These are phyloP conservation scores for Cenchrus purpureus DNA, from an alignment of 176 grass and related monocot genomes.

Conservation along the genomic window DNA sequence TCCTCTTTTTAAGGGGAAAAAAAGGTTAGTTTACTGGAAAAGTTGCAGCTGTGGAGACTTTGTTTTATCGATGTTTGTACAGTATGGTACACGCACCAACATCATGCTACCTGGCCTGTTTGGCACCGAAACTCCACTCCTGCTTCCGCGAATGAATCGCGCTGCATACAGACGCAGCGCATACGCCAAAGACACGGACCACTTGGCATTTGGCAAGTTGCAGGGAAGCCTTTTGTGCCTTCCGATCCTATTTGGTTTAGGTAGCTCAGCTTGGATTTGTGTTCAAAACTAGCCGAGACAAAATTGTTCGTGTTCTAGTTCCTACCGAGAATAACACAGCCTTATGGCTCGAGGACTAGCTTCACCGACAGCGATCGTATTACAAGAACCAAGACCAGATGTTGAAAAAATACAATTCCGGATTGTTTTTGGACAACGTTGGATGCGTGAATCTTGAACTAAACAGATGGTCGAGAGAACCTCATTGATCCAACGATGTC, in stretches of 20 bases:
- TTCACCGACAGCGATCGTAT: neutral
- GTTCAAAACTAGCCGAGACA: neutral
- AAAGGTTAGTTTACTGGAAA: conserved; percentile 26
- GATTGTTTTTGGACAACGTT: neutral
- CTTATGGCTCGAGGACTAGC: neutral
- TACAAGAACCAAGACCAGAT: neutral
- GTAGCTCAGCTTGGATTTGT: neutral
- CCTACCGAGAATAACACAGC: neutral
- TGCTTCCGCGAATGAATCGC: conserved; percentile 20
- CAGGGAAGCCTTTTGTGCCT: neutral
- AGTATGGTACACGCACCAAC: conserved; percentile 37
- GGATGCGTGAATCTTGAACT: neutral
- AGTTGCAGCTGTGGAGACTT: conserved; percentile 29
- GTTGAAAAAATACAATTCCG: neutral
- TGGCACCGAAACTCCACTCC: conserved; percentile 14
- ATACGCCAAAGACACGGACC: neutral
- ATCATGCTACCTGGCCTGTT: conserved; percentile 18
- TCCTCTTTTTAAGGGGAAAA: neutral
- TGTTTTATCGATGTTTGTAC: conserved; percentile 39
- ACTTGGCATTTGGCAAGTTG: neutral
- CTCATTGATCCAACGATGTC: neutral
- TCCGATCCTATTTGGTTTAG: neutral
- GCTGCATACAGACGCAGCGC: neutral
- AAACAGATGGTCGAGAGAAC: neutral
- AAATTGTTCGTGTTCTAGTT: neutral